phyloP scores from a whole-genome alignment of 2,329 filamentous ascomycete species.

The Ascochyta pisi region DNA sequence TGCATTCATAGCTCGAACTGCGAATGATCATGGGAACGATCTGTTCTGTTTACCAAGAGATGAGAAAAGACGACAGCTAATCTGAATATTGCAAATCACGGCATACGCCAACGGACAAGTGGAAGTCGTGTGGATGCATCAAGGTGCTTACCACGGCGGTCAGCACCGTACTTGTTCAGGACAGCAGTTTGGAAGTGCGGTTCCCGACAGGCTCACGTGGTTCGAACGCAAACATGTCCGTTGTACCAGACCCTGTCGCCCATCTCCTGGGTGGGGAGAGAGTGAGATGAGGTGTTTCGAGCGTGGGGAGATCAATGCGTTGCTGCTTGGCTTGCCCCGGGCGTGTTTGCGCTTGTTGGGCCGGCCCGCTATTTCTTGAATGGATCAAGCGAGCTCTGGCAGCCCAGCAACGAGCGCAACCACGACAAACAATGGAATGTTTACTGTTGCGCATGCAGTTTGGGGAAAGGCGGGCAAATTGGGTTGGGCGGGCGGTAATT shows the following conservation, averaged over 20 bases:
- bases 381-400: not conserved
- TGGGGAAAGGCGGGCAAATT: conserved; percentile 1
- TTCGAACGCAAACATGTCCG: not conserved
- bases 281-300: conserved; percentile 35
- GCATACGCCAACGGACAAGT: not conserved
- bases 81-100: not conserved
- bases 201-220: conserved; percentile 18
- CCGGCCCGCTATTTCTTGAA: not conserved
- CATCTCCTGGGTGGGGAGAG: conserved; percentile 23
- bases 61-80: not conserved
- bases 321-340: conserved; percentile 32
- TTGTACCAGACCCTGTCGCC: conserved; percentile 15
- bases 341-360: conserved; percentile 27
- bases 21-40: not conserved
- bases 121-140: not conserved
- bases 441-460: conserved; percentile 1
- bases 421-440: conserved; percentile 9
- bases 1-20: not conserved
- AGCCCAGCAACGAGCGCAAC: not conserved
- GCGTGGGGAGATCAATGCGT: conserved; percentile 33
- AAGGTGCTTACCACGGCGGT: conserved; percentile 30
- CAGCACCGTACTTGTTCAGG: conserved; percentile 21
- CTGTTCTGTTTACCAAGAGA: not conserved
- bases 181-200: conserved; percentile 1
- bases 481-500: conserved; percentile 4